Evolutionary conservation across 2,329 filamentous ascomycete genomes (phyloP).

Genomic region (Penicillium aurantiogriseum): DNA sequence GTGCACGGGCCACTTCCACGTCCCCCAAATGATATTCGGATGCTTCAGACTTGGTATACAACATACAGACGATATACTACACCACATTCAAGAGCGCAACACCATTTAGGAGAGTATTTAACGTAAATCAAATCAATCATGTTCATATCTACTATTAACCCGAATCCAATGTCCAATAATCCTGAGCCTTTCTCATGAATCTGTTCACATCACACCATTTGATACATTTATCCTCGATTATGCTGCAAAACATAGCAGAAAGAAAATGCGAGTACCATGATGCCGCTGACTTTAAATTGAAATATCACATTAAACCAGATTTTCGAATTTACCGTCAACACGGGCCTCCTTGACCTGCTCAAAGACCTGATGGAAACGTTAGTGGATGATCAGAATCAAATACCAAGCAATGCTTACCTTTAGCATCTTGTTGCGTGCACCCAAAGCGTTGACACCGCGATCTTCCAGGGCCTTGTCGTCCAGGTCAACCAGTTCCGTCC

Average conservation of each 20-base stretch:
- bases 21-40: background rate
- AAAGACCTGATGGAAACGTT: constrained; percentile 63
- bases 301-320: constrained; percentile 26
- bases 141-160: constrained; percentile 30
- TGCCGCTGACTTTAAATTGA: constrained; percentile 18
- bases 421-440: constrained; percentile 93
- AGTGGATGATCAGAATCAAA: constrained; percentile 21
- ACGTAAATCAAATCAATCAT: constrained; percentile 18
- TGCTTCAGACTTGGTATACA: background rate
- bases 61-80: background rate
- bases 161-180: constrained; percentile 28
- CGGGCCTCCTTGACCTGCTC: constrained; percentile 88
- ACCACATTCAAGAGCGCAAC: background rate
- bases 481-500: constrained; percentile 87
- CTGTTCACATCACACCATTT: constrained; percentile 30
- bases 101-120: background rate
- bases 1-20: constrained; percentile 19
- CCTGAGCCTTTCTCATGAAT: constrained; percentile 26
- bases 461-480: constrained; percentile 92
- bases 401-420: constrained; percentile 61
- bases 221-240: constrained; percentile 30
- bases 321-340: constrained; percentile 66
- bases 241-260: constrained; percentile 28
- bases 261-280: constrained; percentile 24
- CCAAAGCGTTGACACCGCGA: constrained; percentile 89